These are phyloP conservation scores for Backusella parvicylindrica DNA, from an alignment of 192 early-diverging fungal genomes.

Conservation along the genomic window DNA sequence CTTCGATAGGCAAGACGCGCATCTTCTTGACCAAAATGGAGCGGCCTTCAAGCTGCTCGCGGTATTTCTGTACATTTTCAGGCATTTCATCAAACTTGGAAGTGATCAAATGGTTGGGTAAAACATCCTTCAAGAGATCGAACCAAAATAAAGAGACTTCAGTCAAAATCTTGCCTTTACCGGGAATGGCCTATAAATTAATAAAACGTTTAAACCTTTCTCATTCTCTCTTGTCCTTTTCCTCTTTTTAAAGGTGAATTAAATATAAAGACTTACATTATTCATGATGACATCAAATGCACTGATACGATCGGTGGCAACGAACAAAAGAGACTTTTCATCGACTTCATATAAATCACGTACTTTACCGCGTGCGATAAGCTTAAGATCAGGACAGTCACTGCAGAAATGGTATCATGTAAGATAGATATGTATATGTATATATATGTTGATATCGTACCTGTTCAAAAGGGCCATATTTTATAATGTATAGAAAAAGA, in stretches of 20 bases:
- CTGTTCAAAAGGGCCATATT: conserved; percentile 12
- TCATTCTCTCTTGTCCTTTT: background rate
- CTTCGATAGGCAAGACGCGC: conserved; percentile 91
- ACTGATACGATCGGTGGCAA: conserved; percentile 96
- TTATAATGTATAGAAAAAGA: background rate
- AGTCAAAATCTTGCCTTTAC: conserved; percentile 97
- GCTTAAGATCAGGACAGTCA: conserved; percentile 88
- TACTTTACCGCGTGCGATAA: conserved; percentile 93
- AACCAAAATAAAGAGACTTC: conserved; percentile 98
- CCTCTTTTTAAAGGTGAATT: background rate
- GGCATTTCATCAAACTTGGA: conserved; percentile 94
- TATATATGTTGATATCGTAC: background rate
- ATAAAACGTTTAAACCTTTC: background rate
- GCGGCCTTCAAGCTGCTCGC: conserved; percentile 82
- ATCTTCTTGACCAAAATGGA: conserved; percentile 91
- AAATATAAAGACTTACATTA: conserved; percentile 58
- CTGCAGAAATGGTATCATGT: conserved; percentile 27
- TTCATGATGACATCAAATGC: conserved; percentile 99
- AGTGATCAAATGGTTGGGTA: conserved; percentile 97
- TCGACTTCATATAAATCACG: conserved; percentile 96
- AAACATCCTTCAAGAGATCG: conserved; percentile 75
- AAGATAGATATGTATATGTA: background rate
- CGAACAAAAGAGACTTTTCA: conserved; percentile 84
- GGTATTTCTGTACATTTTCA: conserved; percentile 79
- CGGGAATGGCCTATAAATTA: conserved; percentile 73